These are phyloP conservation scores for Debaryomyces nepalensis DNA, from an alignment of 1,139 yeast species.

Conservation along the genomic window DNA sequence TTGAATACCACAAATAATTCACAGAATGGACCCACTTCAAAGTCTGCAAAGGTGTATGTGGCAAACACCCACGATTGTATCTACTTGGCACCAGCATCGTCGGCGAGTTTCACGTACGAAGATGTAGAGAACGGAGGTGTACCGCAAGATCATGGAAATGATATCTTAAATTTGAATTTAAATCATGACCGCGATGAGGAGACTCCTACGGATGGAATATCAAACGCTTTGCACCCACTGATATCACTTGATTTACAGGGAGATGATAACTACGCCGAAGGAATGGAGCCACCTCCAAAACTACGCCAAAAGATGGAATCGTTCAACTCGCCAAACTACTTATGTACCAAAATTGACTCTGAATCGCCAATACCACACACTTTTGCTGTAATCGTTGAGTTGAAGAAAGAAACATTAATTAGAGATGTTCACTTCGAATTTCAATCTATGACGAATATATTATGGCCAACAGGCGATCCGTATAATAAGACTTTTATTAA, in stretches of 20 bases:
- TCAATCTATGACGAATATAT: conserved; percentile 38
- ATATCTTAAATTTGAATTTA: conserved; percentile 12
- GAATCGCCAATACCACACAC: conserved; percentile 52
- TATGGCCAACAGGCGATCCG: conserved; percentile 64
- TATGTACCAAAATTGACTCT: conserved; percentile 46
- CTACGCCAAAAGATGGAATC: conserved; percentile 23
- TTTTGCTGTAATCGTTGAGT: conserved; percentile 49
- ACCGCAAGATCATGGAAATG: conserved; percentile 14
- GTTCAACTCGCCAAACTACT: conserved; percentile 44
- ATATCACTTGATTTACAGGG: conserved; percentile 3
- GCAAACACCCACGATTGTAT: conserved; percentile 49
- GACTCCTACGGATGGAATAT: background rate
- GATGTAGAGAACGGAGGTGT: conserved; percentile 50
- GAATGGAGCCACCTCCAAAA: conserved; percentile 19
- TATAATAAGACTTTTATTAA: conserved; percentile 44
- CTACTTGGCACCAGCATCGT: conserved; percentile 46
- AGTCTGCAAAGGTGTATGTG: conserved; percentile 38
- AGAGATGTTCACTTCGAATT: conserved; percentile 39
- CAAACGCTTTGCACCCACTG: background rate
- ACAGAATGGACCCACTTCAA: conserved; percentile 30
- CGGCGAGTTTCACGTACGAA: conserved; percentile 50
- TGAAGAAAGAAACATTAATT: conserved; percentile 38
- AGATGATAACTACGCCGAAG: conserved; percentile 11
- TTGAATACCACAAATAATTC: conserved; percentile 32
- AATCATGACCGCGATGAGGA: conserved; percentile 10